A percentile compares a stretch with the other conserved stretches of the same genome.
phyloP scores from a whole-genome alignment of 2,329 filamentous ascomycete genomes.

The Westerdykella aurantiaca region DNA sequence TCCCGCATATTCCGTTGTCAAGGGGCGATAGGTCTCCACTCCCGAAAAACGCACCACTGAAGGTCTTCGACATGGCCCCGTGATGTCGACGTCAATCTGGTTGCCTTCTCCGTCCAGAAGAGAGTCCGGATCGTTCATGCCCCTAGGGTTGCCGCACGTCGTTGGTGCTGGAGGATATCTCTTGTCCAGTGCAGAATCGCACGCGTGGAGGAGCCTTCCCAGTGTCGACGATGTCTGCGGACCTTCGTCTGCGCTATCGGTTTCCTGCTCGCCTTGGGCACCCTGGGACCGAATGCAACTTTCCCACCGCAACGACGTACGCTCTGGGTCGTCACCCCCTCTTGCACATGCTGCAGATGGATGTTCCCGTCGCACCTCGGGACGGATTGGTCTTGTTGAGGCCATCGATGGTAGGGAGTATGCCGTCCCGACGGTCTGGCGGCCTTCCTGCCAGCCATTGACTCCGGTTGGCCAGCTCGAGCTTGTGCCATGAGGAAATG shows the following conservation, averaged over 20 bases:
- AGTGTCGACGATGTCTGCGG: conserved; percentile 20
- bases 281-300: neutral
- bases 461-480: conserved; percentile 10
- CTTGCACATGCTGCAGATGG: neutral
- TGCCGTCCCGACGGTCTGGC: conserved; percentile 4
- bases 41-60: conserved; percentile 7
- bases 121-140: no score
- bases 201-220: conserved; percentile 20
- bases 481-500: conserved; percentile 16
- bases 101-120: no score
- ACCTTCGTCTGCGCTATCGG: neutral
- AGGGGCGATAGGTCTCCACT: conserved; percentile 3
- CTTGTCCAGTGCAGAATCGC: conserved; percentile 14
- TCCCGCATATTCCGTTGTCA: conserved; percentile 10
- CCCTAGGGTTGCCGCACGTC: no score
- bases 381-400: conserved; percentile 5
- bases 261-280: neutral
- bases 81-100: no score
- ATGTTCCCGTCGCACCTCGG: conserved; percentile 1
- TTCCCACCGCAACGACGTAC: neutral
- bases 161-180: no score
- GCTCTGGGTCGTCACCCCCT: neutral
- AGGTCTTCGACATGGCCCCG: neutral
- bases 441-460: neutral
- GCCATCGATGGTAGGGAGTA: conserved; percentile 16